phyloP scores from a whole-genome alignment of 805 yeast genomes.

The Wickerhamiella qilinensis region DNA sequence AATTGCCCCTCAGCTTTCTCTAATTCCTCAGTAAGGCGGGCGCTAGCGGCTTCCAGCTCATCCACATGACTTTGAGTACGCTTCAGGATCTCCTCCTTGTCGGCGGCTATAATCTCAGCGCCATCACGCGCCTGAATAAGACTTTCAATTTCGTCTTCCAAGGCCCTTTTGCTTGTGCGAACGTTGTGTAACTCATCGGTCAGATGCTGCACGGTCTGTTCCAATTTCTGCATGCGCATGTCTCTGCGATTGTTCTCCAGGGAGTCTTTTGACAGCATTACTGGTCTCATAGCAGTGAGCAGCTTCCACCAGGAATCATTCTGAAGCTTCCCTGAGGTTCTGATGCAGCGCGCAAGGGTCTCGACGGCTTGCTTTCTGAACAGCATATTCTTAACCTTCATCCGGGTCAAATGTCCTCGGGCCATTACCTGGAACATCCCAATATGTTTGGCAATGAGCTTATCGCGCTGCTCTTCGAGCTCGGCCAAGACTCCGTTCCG shows the following conservation, averaged over 20 bases:
- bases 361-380: conserved; percentile 54
- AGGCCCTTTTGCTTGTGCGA: conserved; percentile 8
- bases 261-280: conserved; percentile 33
- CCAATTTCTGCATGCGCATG: conserved; percentile 19
- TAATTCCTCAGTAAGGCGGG: not conserved
- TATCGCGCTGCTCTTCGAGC: conserved; percentile 63
- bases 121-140: conserved; percentile 13
- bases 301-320: conserved; percentile 69
- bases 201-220: conserved; percentile 19
- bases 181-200: conserved; percentile 7
- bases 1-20: not conserved
- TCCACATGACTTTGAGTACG: conserved; percentile 28
- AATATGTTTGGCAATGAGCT: conserved; percentile 36
- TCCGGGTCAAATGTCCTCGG: conserved; percentile 50
- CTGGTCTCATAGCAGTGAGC: conserved; percentile 55
- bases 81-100: conserved; percentile 32
- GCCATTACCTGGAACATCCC: conserved; percentile 46
- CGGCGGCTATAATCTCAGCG: conserved; percentile 29
- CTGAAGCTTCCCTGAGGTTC: conserved; percentile 30
- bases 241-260: conserved; percentile 12
- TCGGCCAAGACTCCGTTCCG: conserved; percentile 64
- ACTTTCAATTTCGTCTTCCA: conserved; percentile 9
- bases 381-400: conserved; percentile 30
- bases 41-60: conserved; percentile 14
- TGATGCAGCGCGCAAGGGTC: conserved; percentile 46